Percentiles rank a stretch among this genome's conserved stretches.
These are phyloP conservation scores for Pyrus bretschneideri DNA, from an alignment of 306 rosid species.

Conservation along the genomic window DNA sequence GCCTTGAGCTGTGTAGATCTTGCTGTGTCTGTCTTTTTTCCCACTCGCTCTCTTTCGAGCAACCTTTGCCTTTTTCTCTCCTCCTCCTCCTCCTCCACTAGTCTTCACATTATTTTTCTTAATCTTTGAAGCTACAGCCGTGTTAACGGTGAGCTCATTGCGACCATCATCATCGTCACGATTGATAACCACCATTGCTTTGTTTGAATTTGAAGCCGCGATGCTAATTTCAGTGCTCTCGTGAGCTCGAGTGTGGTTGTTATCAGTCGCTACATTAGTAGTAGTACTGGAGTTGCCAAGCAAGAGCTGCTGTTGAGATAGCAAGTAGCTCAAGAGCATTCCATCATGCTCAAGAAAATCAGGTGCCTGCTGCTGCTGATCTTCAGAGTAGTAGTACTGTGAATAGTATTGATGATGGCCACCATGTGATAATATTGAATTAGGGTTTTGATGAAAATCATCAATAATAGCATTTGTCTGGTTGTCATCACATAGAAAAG, in stretches of 20 bases:
- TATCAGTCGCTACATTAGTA: background rate
- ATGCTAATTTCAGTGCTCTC: background rate
- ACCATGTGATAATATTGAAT: background rate
- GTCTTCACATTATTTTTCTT: background rate
- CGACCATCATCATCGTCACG: background rate
- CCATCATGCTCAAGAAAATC: conserved; percentile 29
- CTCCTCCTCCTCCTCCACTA: background rate
- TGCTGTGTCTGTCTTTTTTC: conserved; percentile 56
- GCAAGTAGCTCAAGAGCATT: conserved; percentile 25
- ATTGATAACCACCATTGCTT: background rate
- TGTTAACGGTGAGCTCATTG: background rate
- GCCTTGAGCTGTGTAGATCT: conserved; percentile 52
- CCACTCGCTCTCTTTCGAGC: conserved; percentile 29
- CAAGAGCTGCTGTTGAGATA: conserved; percentile 32
- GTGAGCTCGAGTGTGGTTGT: background rate
- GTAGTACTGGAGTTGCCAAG: background rate
- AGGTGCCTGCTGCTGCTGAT: background rate
- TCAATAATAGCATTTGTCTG: background rate
- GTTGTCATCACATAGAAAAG: background rate
- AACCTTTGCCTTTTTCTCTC: background rate
- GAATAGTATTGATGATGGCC: background rate
- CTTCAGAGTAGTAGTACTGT: background rate
- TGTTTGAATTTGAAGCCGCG: background rate
- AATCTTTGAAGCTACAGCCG: background rate
- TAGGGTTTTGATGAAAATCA: conserved; percentile 8